phyloP scores from a whole-genome alignment of 225 moss, liverwort and hornwort genomes.

The Thuidium tamariscinum region DNA sequence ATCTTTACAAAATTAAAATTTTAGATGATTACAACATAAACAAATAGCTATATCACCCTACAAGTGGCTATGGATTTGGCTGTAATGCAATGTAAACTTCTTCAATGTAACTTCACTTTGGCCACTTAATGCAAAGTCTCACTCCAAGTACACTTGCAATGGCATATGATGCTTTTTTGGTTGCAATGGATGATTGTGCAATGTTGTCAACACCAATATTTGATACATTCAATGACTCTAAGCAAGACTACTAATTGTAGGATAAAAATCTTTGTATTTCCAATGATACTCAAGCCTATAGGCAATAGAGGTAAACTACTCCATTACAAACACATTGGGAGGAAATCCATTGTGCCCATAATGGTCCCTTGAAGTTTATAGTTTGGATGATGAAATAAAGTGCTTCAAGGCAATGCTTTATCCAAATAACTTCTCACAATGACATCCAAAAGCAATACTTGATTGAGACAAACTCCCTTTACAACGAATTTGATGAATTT shows the following conservation, averaged over 20 bases:
- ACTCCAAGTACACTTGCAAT: background rate
- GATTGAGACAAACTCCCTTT: background rate
- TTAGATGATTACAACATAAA: background rate
- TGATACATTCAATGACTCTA: too few species aligned
- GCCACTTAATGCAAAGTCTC: background rate
- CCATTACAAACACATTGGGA: too few species aligned
- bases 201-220: too few species aligned
- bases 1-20: background rate
- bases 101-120: background rate
- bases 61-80: accelerated
- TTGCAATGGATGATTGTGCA: too few species aligned
- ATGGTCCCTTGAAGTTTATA: too few species aligned
- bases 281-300: background rate
- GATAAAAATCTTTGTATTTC: background rate
- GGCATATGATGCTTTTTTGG: background rate
- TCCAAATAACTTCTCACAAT: background rate
- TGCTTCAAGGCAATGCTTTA: background rate
- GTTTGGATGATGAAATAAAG: background rate
- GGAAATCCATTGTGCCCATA: too few species aligned
- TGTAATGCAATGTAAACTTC: too few species aligned
- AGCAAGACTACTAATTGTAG: too few species aligned
- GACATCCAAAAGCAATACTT: background rate
- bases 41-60: background rate
- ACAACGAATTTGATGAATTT: background rate
- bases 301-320: too few species aligned